Evolutionary conservation across 768 basidiomycete species (phyloP).

Genomic region (Tylopilus sp.): DNA sequence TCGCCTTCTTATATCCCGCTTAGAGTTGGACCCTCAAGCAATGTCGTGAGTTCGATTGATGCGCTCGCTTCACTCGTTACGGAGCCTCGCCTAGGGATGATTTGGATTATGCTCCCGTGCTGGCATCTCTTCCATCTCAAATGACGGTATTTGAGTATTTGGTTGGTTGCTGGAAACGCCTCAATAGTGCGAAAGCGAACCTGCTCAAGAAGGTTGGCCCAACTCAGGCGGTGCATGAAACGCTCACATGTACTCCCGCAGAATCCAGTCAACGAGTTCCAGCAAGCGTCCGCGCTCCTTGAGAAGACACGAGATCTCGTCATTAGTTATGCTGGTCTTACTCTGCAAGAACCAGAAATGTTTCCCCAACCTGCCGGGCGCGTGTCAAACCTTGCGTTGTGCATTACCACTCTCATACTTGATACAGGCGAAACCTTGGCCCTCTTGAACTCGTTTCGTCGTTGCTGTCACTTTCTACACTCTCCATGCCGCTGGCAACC

Average conservation of each 20-base stretch:
- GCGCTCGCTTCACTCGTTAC: background rate
- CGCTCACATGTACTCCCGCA: slow-evolving; percentile 38
- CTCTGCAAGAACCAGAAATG: slow-evolving; percentile 89
- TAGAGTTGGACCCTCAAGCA: slow-evolving; percentile 71
- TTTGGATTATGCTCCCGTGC: slow-evolving; percentile 66
- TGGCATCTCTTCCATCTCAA: slow-evolving; percentile 71
- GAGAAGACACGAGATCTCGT: slow-evolving; percentile 80
- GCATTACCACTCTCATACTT: slow-evolving; percentile 1
- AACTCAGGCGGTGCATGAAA: slow-evolving; percentile 16
- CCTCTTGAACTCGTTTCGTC: slow-evolving; percentile 76
- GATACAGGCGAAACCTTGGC: slow-evolving; percentile 63
- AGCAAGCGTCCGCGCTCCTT: slow-evolving; percentile 57
- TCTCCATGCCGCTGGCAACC: slow-evolving; percentile 62
- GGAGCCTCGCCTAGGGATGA: slow-evolving; percentile 50
- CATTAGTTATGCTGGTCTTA: slow-evolving; percentile 86
- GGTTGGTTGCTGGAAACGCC: slow-evolving; percentile 88
- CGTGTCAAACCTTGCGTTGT: slow-evolving; percentile 19
- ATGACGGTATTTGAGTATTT: slow-evolving; percentile 90
- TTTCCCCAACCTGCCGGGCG: slow-evolving; percentile 86
- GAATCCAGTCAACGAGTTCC: slow-evolving; percentile 52
- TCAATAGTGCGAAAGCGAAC: slow-evolving; percentile 51
- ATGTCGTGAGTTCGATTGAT: slow-evolving; percentile 55
- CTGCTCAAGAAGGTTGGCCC: slow-evolving; percentile 60
- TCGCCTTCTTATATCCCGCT: slow-evolving; percentile 75
- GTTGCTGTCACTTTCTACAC: slow-evolving; percentile 70